A percentile compares a stretch with the other conserved stretches of the same genome.
These are phyloP conservation scores for Stipa capillata DNA, from an alignment of 176 grass and related monocot genomes.

Conservation along the genomic window DNA sequence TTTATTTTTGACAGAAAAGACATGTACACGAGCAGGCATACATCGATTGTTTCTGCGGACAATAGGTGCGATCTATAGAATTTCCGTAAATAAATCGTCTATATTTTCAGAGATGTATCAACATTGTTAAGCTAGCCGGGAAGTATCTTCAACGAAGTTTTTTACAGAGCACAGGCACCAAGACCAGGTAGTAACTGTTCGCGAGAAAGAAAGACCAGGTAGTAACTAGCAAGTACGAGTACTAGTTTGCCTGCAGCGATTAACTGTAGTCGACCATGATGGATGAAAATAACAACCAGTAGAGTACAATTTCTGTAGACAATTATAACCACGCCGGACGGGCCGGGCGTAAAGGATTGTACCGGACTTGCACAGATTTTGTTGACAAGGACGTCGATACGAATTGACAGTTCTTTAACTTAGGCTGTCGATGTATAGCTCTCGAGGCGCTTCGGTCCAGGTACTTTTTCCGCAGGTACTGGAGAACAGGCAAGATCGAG, in stretches of 20 bases:
- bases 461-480: neutral
- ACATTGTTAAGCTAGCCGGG: neutral
- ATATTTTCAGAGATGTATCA: neutral
- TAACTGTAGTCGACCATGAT: neutral
- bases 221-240: no score
- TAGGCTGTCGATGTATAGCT: neutral
- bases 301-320: neutral
- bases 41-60: no score
- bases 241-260: neutral
- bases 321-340: neutral
- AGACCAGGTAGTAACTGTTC: neutral
- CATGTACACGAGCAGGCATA: no score
- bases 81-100: neutral
- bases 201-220: no score
- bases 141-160: no score
- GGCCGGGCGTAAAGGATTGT: neutral
- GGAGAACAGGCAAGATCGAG: neutral
- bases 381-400: neutral
- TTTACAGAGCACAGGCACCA: neutral
- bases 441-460: neutral
- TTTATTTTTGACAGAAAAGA: no score
- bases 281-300: neutral
- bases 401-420: conserved; percentile 1
- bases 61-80: no score
- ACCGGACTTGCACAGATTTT: neutral